Percentiles rank a stretch among this genome's conserved stretches.
Conservation (phyloP, 495 filamentous ascomycete species). For the Lophiotrema nucula region DNA sequence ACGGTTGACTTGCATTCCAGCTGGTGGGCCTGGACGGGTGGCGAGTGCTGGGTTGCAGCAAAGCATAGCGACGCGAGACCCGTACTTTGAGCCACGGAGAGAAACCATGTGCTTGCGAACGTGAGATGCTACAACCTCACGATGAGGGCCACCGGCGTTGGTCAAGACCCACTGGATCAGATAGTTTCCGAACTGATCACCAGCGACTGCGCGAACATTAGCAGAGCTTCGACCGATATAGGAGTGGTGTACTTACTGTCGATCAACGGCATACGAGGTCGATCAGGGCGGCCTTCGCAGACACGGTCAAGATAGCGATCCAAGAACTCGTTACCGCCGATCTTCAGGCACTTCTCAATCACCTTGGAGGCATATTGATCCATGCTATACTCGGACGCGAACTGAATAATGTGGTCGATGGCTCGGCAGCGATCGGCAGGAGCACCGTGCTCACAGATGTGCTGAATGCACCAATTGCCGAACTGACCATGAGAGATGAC, state of each 20-base stretch:
- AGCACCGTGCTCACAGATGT: constrained; percentile 95
- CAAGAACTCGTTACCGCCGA: constrained; percentile 86
- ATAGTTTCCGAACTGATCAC: constrained; percentile 98
- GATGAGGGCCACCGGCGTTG: constrained; percentile 79
- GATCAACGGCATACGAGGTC: constrained; percentile 94
- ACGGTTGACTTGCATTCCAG: constrained; percentile 61
- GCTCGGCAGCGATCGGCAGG: constrained; percentile 88
- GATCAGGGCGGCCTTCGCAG: constrained; percentile 84
- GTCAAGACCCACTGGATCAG: constrained; percentile 95
- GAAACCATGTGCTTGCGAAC: constrained; percentile 99
- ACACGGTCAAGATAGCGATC: constrained; percentile 90
- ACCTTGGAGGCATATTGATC: constrained; percentile 99
- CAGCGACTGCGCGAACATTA: constrained; percentile 64
- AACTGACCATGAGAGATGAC: constrained; percentile 98
- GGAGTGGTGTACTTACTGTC: constrained; percentile 62
- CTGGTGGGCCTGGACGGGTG: constrained; percentile 80
- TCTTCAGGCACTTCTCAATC: constrained; percentile 98
- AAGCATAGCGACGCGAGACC: constrained; percentile 96
- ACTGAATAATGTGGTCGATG: constrained; percentile 89
- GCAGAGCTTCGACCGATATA: not conserved
- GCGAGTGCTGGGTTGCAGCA: constrained; percentile 89
- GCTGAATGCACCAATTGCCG: constrained; percentile 99
- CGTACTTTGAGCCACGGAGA: constrained; percentile 95
- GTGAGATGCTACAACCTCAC: constrained; percentile 87
- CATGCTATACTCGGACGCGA: constrained; percentile 95